These are phyloP conservation scores for Tylopilus rubrobrunneus DNA, from an alignment of 768 basidiomycete genomes.

Conservation along the genomic window DNA sequence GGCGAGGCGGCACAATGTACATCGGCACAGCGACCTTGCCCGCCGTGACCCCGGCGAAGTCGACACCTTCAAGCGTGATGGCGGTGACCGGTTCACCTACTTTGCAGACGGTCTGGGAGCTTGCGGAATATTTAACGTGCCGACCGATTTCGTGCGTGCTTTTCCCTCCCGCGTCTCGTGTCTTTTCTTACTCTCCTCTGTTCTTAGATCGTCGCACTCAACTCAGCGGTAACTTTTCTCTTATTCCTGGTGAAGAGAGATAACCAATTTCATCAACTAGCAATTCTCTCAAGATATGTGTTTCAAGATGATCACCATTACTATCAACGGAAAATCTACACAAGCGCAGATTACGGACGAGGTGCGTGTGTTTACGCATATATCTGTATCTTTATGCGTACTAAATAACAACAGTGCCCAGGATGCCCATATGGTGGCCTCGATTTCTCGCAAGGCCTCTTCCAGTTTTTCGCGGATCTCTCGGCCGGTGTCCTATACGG, in stretches of 20 bases:
- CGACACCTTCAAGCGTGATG: constrained; percentile 19
- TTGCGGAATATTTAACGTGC: constrained; percentile 32
- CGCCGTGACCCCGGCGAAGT: constrained; percentile 26
- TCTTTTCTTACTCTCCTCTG: constrained; percentile 2
- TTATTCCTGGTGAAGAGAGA: neutral
- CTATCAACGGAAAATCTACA: constrained; percentile 52
- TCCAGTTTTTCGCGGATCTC: constrained; percentile 51
- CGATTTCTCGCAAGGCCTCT: constrained; percentile 66
- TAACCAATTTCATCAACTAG: constrained; percentile 29
- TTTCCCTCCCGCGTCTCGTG: neutral
- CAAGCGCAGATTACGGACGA: constrained; percentile 60
- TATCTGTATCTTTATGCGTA: neutral
- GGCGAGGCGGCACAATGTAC: constrained; percentile 20
- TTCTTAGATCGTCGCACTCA: constrained; percentile 51
- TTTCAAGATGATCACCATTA: constrained; percentile 58
- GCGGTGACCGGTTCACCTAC: constrained; percentile 32
- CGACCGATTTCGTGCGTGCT: constrained; percentile 34
- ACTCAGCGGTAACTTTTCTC: constrained; percentile 22
- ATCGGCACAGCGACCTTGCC: constrained; percentile 20
- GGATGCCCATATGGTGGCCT: constrained; percentile 63
- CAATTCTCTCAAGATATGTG: constrained; percentile 57
- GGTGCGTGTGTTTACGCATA: constrained; percentile 31
- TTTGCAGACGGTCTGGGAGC: constrained; percentile 43
- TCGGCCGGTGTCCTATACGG: constrained; percentile 55
- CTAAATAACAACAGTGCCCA: constrained; percentile 46